Evolutionary conservation across 2,329 filamentous ascomycete genomes (phyloP).

Genomic region (Aspergillus fumigatus): DNA sequence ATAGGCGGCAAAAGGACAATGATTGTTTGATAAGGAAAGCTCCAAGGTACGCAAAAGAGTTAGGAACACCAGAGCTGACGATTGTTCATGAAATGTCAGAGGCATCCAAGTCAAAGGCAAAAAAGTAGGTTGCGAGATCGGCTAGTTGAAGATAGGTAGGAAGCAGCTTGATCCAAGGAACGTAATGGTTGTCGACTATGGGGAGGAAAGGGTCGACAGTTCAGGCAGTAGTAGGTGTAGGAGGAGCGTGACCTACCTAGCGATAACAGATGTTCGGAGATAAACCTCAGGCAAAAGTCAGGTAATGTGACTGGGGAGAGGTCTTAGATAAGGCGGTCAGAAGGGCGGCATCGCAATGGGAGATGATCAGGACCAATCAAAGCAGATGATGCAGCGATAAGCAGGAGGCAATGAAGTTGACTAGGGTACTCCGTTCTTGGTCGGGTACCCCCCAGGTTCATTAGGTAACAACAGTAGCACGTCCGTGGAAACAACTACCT

Average conservation of each 20-base stretch:
- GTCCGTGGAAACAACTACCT: background rate
- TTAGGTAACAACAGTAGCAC: background rate
- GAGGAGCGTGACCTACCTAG: constrained; percentile 24
- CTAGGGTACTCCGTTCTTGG: background rate
- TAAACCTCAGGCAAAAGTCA: constrained; percentile 1
- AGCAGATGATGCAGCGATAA: background rate
- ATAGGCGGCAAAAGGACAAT: constrained; percentile 3
- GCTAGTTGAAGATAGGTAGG: constrained; percentile 19
- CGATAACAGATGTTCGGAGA: constrained; percentile 27
- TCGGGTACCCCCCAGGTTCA: background rate
- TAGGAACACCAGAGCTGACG: background rate
- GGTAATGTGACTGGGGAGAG: constrained; percentile 10
- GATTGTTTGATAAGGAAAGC: background rate
- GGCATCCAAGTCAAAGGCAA: constrained; percentile 2
- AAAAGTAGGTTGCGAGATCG: constrained; percentile 20
- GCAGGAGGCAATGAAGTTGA: background rate
- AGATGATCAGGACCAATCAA: constrained; percentile 6
- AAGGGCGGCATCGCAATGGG: constrained; percentile 22
- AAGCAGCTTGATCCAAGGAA: constrained; percentile 25
- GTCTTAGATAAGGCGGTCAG: constrained; percentile 27
- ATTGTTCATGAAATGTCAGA: constrained; percentile 11
- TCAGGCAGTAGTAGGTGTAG: constrained; percentile 6
- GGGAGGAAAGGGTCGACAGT: background rate
- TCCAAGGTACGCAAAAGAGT: background rate
- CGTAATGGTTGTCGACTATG: constrained; percentile 5